A percentile compares a stretch with the other conserved stretches of the same genome.
These are phyloP conservation scores for Puccinia coronata DNA, from an alignment of 1,284 basidiomycete species.

Conservation along the genomic window DNA sequence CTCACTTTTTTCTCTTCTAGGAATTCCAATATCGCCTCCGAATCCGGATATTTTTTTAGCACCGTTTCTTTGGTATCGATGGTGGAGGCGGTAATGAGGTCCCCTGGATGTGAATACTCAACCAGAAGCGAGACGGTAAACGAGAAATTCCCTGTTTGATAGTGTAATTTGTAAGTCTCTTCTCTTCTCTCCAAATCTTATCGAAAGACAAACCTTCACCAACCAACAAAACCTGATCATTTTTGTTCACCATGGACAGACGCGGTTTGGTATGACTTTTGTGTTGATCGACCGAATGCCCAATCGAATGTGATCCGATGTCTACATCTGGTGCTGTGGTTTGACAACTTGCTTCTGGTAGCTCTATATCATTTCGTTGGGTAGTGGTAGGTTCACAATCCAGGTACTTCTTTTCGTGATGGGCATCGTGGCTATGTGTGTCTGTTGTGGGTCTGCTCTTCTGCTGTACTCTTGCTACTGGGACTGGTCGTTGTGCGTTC, in stretches of 20 bases:
- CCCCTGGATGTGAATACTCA: conserved; percentile 63
- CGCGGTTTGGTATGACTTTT: not conserved
- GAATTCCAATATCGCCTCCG: conserved; percentile 66
- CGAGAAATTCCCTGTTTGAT: conserved; percentile 74
- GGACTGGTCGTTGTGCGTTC: not conserved
- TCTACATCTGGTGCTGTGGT: not conserved
- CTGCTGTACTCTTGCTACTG: not conserved
- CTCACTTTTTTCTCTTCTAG: conserved; percentile 68
- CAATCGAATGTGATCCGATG: not conserved
- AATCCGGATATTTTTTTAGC: conserved; percentile 81
- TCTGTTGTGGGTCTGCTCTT: no score
- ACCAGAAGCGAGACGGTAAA: conserved; percentile 75
- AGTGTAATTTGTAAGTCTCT: not conserved
- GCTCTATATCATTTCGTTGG: no score
- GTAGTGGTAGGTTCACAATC: no score
- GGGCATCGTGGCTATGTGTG: no score
- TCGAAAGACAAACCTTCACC: conserved; percentile 29
- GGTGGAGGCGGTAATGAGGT: conserved; percentile 79
- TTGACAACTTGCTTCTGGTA: no score
- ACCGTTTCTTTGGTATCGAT: conserved; percentile 79
- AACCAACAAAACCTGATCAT: conserved; percentile 28
- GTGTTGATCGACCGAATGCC: not conserved
- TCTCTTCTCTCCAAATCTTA: not conserved
- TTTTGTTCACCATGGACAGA: conserved; percentile 13
- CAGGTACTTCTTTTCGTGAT: no score